Base-by-base conservation (phyloP, 192 early-diverging fungal genomes). In the Podochytrium sp. region DNA sequence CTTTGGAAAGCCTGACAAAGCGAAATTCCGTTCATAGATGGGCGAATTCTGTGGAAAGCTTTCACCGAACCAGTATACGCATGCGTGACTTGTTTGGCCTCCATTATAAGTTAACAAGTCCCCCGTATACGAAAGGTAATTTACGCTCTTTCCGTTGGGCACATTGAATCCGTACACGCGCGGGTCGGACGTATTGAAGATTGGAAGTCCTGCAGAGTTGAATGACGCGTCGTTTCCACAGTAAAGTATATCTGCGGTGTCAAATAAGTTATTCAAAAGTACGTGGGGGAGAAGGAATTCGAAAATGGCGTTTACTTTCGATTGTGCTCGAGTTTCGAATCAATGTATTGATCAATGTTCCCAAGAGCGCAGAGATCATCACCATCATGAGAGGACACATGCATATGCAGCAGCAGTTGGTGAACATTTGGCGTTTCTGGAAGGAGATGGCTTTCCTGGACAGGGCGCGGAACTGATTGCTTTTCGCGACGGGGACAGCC, bases 351-450 rank as follows among this genome's bases (percentile, higher is more conserved):
- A 92, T 76, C 10, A 88, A 69, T 39, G 79, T 81, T 35, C 89
- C 89, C 64, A 90, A 67, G 1, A 89, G 58, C 49, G 78, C 76
- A 2, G 87, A 80, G 35, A 91, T 83, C 4, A 83, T 71, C 43
- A 91, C 88, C 90, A 92, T 90, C 37, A 90, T 58, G 14, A 91
- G 68, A 0, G 90, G 90, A 69, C 91, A 92, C 4, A 4, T 23
- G 27, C 63, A 55, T 27, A 71, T 59, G 38, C 69, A 71, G 37
- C 69, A 71, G 39, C 23, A 18, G 40, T 71, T 71, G 30, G 69
- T 71, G 41, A 71, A 71, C 53, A 71, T 57, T 59, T 71, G 69
- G 1, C 69, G 27, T 60, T 71, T 71, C 34, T 71, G 69, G 39
- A 37, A 71, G 1, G 55, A 59, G 16, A 57, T 42, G 1, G 69